Evolutionary conservation across 345 rosid species (phyloP), one percentile per base, ranked within the genome.

Genomic region (Lepidium sativum): DNA sequence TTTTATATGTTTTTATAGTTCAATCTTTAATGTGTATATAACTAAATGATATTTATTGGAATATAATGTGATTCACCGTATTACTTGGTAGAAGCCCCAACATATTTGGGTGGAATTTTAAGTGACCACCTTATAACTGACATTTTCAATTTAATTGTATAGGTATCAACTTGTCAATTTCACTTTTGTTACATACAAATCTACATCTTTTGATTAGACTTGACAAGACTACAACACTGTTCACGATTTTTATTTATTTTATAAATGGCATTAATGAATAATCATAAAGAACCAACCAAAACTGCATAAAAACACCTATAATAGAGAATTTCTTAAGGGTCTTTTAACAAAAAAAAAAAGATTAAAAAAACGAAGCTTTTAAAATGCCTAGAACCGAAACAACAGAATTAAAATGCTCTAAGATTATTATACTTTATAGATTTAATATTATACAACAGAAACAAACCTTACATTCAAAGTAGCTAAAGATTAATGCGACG

Each of bases 21-120:
- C n/a, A n/a, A n/a, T n/a, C n/a, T n/a, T n/a, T n/a, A 18, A 1
- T 45, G 25, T 9, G 29, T 2, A 25, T 5, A 45, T 12, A 50
- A 27, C 6, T n/a, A 51, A 5, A 12, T 27, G 31, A 27, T 23
- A 48, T 12, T 48, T 9, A 23, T 29, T 53, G 1, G 50, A 45
- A 62, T 50, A 55, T 47, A 41, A 57, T 65, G 61, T 55, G 31
- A 8, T 70, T 27, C 34, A 47, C 51, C n/a, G 61, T 50, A 57
- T 71, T 9, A 16, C 47, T 48, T 37, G 38, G 54, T 50, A 16
- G 14, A 34, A 16, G 14, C 75, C 70, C 76, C 71, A 72, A 65
- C 66, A 72, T 41, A 41, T 8, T 57, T 41, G 76, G 71, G 71
- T 72, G 32, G 31, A 72, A 50, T 65, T 65, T 72, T 40, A 72